A percentile compares a stretch with the other conserved stretches of the same genome.
Evolutionary conservation across 1,284 basidiomycete genomes (phyloP).

Genomic region (Irpex sp.): DNA sequence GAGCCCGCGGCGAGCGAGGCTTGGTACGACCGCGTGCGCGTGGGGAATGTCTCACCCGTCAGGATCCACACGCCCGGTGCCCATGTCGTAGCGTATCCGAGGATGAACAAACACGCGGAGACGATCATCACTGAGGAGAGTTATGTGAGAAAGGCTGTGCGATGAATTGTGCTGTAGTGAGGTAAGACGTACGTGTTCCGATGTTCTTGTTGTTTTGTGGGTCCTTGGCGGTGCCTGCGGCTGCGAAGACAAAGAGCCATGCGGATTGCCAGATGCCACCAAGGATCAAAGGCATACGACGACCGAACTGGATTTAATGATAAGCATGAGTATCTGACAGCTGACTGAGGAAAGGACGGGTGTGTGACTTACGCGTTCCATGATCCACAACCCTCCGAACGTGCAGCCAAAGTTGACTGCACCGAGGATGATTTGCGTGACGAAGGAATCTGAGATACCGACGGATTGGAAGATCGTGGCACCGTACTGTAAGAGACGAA

Average conservation of each 20-base stretch:
- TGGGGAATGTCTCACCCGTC: constrained; percentile 76
- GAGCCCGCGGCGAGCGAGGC: constrained; percentile 64
- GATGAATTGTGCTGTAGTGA: neutral
- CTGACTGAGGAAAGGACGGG: neutral
- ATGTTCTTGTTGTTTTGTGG: constrained; percentile 45
- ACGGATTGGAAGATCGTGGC: constrained; percentile 69
- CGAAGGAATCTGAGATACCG: constrained; percentile 63
- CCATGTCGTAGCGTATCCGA: constrained; percentile 78
- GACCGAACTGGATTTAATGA: constrained; percentile 43
- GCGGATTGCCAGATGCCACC: constrained; percentile 72
- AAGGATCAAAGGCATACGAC: constrained; percentile 58
- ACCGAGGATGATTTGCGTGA: constrained; percentile 73
- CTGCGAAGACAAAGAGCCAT: constrained; percentile 79
- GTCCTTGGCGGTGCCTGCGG: constrained; percentile 66
- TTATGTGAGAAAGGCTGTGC: neutral
- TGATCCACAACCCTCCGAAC: constrained; percentile 65
- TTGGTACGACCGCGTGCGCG: constrained; percentile 73
- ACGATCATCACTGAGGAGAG: constrained; percentile 62
- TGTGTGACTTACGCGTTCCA: constrained; percentile 48
- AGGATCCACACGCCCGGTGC: constrained; percentile 67
- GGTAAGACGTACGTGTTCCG: constrained; percentile 43
- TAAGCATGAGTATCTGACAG: constrained; percentile 3
- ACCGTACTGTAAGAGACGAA: constrained; percentile 39
- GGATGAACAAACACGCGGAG: constrained; percentile 75
- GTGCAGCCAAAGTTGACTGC: constrained; percentile 70